These are phyloP conservation scores for Agrostemma githago DNA, from an alignment of 148 eudicot species.

Conservation along the genomic window DNA sequence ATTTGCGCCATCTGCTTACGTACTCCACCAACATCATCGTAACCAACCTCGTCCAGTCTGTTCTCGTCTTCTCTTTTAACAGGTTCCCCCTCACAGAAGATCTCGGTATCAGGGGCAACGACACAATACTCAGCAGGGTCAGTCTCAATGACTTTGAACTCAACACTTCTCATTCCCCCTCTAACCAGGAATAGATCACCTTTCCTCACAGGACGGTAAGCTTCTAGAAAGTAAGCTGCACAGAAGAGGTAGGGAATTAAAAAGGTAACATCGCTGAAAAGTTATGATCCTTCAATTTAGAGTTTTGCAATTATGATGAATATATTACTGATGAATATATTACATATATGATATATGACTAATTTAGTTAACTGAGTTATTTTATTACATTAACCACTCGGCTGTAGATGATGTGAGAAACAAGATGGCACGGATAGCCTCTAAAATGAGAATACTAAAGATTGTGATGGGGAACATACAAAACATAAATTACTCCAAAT, in stretches of 20 bases:
- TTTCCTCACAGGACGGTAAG: conserved; percentile 77
- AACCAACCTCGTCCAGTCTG: conserved; percentile 80
- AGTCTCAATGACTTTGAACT: conserved; percentile 62
- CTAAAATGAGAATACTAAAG: no score
- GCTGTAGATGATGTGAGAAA: no score
- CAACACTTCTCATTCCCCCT: conserved; percentile 89
- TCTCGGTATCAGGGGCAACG: conserved; percentile 90
- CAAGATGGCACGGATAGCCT: no score
- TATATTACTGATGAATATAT: not conserved
- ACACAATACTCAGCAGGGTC: conserved; percentile 43
- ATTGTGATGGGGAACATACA: no score
- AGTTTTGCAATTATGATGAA: no score
- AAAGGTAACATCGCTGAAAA: no score
- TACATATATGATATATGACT: not conserved
- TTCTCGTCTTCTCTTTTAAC: conserved; percentile 77
- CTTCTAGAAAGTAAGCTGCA: conserved; percentile 77
- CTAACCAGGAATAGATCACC: conserved; percentile 78
- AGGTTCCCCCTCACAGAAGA: conserved; percentile 86
- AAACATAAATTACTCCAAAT: no score
- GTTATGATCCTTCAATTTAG: no score
- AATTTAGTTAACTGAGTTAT: not conserved
- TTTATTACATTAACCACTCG: no score
- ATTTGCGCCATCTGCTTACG: conserved; percentile 93
- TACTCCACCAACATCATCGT: conserved; percentile 93
- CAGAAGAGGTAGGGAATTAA: not conserved